phyloP scores from a whole-genome alignment of 1,139 yeast genomes.

The Debaryomyces sp. region DNA sequence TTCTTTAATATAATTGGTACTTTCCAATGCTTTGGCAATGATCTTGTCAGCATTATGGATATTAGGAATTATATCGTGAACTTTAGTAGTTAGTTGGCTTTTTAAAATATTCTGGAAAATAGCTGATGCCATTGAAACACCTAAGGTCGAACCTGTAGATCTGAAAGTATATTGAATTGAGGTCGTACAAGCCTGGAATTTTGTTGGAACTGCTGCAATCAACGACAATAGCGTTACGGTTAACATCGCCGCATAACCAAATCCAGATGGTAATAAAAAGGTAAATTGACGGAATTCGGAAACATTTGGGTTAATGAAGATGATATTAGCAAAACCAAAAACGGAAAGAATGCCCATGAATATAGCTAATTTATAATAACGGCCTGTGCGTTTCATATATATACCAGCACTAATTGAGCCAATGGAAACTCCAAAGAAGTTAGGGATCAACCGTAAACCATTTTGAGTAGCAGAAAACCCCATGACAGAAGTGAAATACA shows the following conservation, averaged over 20 bases:
- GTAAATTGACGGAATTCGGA: constrained; percentile 39
- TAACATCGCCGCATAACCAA: constrained; percentile 61
- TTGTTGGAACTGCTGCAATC: constrained; percentile 63
- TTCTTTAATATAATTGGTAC: constrained; percentile 53
- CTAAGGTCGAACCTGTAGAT: constrained; percentile 73
- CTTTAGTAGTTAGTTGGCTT: constrained; percentile 18
- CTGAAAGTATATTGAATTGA: constrained; percentile 77
- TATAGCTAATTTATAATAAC: constrained; percentile 56
- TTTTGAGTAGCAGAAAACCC: constrained; percentile 58
- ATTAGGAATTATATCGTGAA: constrained; percentile 31
- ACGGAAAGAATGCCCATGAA: constrained; percentile 47
- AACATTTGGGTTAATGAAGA: constrained; percentile 41
- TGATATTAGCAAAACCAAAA: constrained; percentile 48
- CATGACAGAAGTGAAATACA: constrained; percentile 61
- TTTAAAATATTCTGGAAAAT: constrained; percentile 51
- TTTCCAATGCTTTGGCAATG: constrained; percentile 54
- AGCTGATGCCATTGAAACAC: constrained; percentile 70
- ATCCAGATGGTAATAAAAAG: constrained; percentile 50
- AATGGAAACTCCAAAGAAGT: constrained; percentile 66
- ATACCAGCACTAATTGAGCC: constrained; percentile 74
- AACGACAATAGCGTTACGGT: constrained; percentile 69
- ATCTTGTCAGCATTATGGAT: constrained; percentile 40
- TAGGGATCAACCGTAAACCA: constrained; percentile 65
- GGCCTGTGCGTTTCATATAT: constrained; percentile 71
- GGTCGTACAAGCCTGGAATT: constrained; percentile 72